Conservation (phyloP, 1,284 basidiomycete species). For the Marasmius tenuissimus region DNA sequence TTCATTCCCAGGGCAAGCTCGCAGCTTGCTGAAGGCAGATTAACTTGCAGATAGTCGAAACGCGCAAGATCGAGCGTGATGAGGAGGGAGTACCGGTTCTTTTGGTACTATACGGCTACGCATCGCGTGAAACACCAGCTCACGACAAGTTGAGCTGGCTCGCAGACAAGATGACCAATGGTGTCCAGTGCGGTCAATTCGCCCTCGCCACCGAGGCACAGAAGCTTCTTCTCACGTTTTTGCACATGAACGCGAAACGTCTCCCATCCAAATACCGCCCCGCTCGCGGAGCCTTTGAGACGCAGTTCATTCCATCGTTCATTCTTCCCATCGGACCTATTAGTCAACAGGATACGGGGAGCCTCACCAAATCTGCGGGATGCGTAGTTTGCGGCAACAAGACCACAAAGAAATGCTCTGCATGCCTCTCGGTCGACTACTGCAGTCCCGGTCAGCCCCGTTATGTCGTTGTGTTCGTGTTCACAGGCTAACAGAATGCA, state of each 20-base stretch:
- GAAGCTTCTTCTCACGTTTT: background rate
- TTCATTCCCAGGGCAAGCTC: background rate
- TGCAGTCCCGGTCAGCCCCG: background rate
- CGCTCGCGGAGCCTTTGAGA: background rate
- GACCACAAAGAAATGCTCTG: background rate
- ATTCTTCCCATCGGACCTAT: background rate
- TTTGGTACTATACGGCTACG: background rate
- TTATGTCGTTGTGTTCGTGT: background rate
- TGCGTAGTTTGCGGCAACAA: background rate
- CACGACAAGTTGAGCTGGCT: background rate
- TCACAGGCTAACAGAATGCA: background rate
- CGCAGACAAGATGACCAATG: background rate
- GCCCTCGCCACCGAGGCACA: background rate
- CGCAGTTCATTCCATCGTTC: background rate
- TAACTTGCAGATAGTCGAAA: background rate
- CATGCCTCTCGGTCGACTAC: background rate
- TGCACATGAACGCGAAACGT: background rate
- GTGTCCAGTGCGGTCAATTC: background rate
- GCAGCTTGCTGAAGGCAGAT: background rate
- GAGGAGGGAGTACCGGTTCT: background rate
- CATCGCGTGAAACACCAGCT: background rate
- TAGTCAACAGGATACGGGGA: background rate
- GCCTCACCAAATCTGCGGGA: background rate
- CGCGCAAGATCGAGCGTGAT: background rate
- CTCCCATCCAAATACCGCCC: background rate